Evolutionary conservation across 495 filamentous ascomycete species (phyloP), one percentile per base, ranked within the genome.

Genomic region (Penicillium pulvis): DNA sequence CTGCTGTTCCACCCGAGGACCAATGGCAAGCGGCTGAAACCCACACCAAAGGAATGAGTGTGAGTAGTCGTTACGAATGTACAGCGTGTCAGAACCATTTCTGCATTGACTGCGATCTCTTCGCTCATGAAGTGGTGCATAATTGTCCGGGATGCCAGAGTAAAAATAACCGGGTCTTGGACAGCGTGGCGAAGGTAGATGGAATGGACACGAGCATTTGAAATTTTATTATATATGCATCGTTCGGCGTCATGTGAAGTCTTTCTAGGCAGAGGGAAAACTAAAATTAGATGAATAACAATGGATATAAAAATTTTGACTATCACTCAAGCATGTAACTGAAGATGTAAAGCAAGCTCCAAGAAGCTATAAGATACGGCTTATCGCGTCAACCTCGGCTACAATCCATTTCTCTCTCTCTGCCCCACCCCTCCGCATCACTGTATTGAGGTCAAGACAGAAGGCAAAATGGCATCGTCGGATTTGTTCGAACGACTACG

Each of bases 21-120:
- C 71, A 76, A 57, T 73, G 68, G 73, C 65, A 68, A 28, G 39
- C 46, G 20, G 51, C 67, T 8, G 75, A 79, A 49, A 71, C 41
- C 20, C 72, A 75, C 6, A 53, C 69, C 14, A 79, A 82, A 64
- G 90, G 88, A 6, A 90, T 90, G 46, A 95, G 91, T 64, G 87
- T 93, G 74, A 95, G 90, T 68, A 87, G 87, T 51, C 80, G 94
- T 55, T 98, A 98, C 69, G 87, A 88, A 58, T 98, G 94, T 71
- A 84, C 86, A 58, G 87, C 83, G 35, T 98, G 94, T 70, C 71
- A 80, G 6, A 88, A 90, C 50, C 91, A 96, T 71, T 98, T 98
- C 66, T 98, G 94, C 80, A 93, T 98, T 62, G 95, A 98, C 70
- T 98, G 95, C 68, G 95, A 98, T 73, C 83, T 97, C 6, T 98